Evolutionary conservation across 306 rosid species (phyloP).

Genomic region (Begonia loranthoides): DNA sequence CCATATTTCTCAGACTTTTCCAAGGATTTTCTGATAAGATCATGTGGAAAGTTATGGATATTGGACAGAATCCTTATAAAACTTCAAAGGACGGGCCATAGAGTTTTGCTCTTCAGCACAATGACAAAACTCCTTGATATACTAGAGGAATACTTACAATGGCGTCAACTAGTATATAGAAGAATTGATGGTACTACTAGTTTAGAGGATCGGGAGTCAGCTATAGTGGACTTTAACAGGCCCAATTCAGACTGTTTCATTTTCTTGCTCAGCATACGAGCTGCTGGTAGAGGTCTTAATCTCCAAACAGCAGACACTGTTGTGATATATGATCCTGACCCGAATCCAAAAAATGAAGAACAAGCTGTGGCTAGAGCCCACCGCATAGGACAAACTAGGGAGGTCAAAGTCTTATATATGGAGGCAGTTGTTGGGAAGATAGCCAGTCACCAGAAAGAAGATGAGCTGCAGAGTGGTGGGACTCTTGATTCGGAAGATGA

Average conservation of each 20-base stretch:
- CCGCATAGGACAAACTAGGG: constrained; percentile 94
- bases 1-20: constrained; percentile 53
- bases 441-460: constrained; percentile 84
- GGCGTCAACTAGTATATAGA: constrained; percentile 73
- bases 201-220: constrained; percentile 95
- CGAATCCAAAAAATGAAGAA: constrained; percentile 97
- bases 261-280: constrained; percentile 96
- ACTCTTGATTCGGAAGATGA: constrained; percentile 77
- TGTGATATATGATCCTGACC: constrained; percentile 94
- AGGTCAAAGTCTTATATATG: constrained; percentile 92
- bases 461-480: constrained; percentile 76
- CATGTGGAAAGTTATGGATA: constrained; percentile 97
- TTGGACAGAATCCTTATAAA: constrained; percentile 84
- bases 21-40: constrained; percentile 56
- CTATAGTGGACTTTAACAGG: constrained; percentile 88
- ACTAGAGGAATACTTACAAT: constrained; percentile 85
- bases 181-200: constrained; percentile 97
- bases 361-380: constrained; percentile 99
- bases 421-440: constrained; percentile 96
- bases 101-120: constrained; percentile 93
- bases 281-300: constrained; percentile 98
- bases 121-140: constrained; percentile 95
- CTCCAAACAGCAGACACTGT: constrained; percentile 99
- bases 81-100: constrained; percentile 89
- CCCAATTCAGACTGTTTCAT: constrained; percentile 71